phyloP scores from a whole-genome alignment of 106 monocot genomes.

The Agapanthus africanus region DNA sequence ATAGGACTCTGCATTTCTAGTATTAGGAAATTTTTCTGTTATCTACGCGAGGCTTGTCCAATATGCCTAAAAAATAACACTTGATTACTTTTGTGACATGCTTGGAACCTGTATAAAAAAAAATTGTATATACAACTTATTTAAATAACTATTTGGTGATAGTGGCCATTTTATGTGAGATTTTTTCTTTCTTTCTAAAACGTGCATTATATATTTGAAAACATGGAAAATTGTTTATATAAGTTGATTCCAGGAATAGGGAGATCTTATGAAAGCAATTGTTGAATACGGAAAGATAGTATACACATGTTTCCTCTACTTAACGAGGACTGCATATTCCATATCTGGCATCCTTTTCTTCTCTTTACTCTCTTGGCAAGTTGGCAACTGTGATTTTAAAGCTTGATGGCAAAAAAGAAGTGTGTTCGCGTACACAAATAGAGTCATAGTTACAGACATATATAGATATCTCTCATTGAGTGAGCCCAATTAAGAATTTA shows the following conservation, averaged over 20 bases:
- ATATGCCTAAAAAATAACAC: not conserved
- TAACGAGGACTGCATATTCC: not conserved
- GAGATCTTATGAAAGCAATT: not conserved
- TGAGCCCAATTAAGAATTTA: not conserved
- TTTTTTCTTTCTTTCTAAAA: not conserved
- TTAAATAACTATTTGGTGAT: not conserved
- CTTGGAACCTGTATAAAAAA: not conserved
- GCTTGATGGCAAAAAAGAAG: not conserved
- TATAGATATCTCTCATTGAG: not conserved
- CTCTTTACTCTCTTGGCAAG: not conserved
- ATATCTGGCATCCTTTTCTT: not conserved
- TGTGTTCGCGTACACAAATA: not conserved
- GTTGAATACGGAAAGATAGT: not conserved
- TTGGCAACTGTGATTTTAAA: not conserved
- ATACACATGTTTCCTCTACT: not conserved
- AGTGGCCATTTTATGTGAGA: not conserved
- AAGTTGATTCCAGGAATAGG: not conserved
- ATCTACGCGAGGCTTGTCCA: not conserved
- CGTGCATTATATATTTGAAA: not conserved
- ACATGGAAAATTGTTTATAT: not conserved
- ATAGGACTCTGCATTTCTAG: not conserved
- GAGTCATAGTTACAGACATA: not conserved
- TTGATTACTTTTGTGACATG: not conserved
- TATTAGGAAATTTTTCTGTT: not conserved
- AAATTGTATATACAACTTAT: not conserved